Conservation (phyloP, 176 grass and related monocot genomes). For the Rhynchospora breviuscula region DNA sequence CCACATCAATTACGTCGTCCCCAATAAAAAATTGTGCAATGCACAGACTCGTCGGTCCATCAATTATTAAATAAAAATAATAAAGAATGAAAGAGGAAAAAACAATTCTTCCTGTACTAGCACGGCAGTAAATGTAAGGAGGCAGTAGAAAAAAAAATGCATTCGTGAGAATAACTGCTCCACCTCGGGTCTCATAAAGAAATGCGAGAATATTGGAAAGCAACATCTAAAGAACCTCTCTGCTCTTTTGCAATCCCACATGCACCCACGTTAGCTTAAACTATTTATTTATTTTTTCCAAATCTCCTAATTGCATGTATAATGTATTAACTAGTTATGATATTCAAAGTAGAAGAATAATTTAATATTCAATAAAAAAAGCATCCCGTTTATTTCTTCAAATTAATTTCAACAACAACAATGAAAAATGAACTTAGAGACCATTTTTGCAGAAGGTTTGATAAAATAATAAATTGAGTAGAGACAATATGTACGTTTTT, state of each 20-base stretch:
- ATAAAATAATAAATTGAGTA: too few relatives aligned
- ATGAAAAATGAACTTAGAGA: too few relatives aligned
- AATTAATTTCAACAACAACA: too few relatives aligned
- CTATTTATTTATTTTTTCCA: not conserved
- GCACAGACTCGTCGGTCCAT: not conserved
- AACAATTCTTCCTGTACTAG: not conserved
- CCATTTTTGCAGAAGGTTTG: too few relatives aligned
- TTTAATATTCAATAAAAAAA: too few relatives aligned
- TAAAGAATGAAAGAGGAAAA: not conserved
- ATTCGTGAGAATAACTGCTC: conserved; percentile 12
- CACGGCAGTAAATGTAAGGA: not conserved
- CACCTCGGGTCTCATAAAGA: not conserved
- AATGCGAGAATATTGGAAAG: not conserved
- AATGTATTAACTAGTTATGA: too few relatives aligned
- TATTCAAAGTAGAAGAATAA: too few relatives aligned
- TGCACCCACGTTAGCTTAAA: not conserved
- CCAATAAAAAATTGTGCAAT: not conserved
- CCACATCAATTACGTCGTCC: not conserved
- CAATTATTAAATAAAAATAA: not conserved
- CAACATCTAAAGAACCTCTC: not conserved
- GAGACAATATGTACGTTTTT: too few relatives aligned
- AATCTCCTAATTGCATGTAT: not conserved
- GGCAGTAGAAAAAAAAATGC: not conserved
- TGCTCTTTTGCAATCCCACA: not conserved
- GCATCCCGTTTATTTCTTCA: too few relatives aligned